A percentile compares a stretch with the other conserved stretches of the same genome.
phyloP scores from a whole-genome alignment of 2,329 filamentous ascomycete species.

The Colletotrichum filicis region DNA sequence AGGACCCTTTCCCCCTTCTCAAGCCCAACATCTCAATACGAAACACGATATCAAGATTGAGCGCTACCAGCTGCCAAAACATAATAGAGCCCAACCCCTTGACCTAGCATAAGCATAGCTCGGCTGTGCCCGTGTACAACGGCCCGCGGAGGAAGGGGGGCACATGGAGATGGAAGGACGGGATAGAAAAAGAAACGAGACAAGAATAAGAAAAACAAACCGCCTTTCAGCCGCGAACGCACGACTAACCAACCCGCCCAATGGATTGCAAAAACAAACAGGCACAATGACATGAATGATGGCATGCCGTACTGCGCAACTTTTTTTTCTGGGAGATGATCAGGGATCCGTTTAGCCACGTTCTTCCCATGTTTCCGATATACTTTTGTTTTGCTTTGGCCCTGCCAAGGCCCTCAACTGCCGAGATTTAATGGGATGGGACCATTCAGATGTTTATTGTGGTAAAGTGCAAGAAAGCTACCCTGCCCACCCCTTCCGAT shows the following conservation, averaged over 20 bases:
- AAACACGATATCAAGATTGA: neutral
- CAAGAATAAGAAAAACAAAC: neutral
- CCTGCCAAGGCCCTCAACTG: conserved; percentile 3
- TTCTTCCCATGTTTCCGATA: conserved; percentile 9
- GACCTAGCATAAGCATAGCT: neutral
- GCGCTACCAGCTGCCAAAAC: neutral
- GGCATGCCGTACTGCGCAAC: neutral
- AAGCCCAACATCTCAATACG: neutral
- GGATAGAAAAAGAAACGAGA: conserved; percentile 10
- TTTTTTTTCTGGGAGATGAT: neutral
- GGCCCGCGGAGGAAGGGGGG: conserved; percentile 11
- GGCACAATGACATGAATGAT: neutral
- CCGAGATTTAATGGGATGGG: neutral
- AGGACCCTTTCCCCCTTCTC: neutral
- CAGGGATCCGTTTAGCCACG: neutral
- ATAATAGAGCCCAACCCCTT: neutral
- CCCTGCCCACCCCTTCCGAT: neutral
- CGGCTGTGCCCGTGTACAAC: conserved; percentile 14
- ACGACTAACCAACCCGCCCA: neutral
- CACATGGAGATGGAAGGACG: neutral
- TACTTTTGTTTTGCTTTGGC: neutral
- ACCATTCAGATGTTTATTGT: neutral
- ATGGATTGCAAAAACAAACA: neutral
- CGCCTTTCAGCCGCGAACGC: neutral
- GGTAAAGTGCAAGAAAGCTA: neutral